Percentiles rank a stretch among this genome's conserved stretches.
phyloP scores from a whole-genome alignment of 345 rosid species.

The Laguncularia racemosa region DNA sequence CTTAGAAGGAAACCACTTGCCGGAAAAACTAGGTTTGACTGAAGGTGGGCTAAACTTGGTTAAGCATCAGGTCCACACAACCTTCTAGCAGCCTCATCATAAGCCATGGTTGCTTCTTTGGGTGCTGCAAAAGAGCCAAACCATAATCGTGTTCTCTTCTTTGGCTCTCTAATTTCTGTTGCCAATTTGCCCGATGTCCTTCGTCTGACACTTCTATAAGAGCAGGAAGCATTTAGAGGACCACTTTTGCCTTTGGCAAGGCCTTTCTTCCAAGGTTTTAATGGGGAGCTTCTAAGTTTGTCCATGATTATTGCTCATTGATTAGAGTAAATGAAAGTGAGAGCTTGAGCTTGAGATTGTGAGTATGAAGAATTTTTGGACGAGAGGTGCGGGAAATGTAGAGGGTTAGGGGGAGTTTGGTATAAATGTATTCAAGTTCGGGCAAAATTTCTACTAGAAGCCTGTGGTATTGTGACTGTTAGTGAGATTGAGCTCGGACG shows the following conservation, averaged over 20 bases:
- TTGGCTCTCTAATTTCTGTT: conserved; percentile 93
- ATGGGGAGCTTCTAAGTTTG: conserved; percentile 38
- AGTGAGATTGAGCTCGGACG: neutral
- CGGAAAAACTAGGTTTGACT: conserved; percentile 13
- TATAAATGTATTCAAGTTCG: conserved; percentile 16
- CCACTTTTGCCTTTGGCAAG: conserved; percentile 94
- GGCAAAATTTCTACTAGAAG: neutral
- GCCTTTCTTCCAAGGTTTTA: conserved; percentile 89
- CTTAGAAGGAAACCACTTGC: conserved; percentile 78
- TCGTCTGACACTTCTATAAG: conserved; percentile 84
- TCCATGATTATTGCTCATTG: conserved; percentile 23
- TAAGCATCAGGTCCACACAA: conserved; percentile 79
- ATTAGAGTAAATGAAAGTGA: neutral
- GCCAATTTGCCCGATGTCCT: conserved; percentile 99
- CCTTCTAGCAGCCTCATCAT: conserved; percentile 72
- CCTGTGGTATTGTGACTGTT: conserved; percentile 3
- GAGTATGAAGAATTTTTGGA: conserved; percentile 2
- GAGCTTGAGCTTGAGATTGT: neutral
- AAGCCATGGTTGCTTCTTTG: conserved; percentile 96
- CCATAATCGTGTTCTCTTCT: conserved; percentile 85
- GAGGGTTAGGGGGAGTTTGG: neutral
- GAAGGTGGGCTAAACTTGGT: conserved; percentile 89
- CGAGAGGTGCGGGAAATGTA: conserved; percentile 8
- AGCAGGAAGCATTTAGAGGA: conserved; percentile 78
- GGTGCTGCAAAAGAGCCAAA: conserved; percentile 83